A percentile compares a stretch with the other conserved stretches of the same genome.
phyloP scores from a whole-genome alignment of 225 moss, liverwort and hornwort species.

The Asterella californica region DNA sequence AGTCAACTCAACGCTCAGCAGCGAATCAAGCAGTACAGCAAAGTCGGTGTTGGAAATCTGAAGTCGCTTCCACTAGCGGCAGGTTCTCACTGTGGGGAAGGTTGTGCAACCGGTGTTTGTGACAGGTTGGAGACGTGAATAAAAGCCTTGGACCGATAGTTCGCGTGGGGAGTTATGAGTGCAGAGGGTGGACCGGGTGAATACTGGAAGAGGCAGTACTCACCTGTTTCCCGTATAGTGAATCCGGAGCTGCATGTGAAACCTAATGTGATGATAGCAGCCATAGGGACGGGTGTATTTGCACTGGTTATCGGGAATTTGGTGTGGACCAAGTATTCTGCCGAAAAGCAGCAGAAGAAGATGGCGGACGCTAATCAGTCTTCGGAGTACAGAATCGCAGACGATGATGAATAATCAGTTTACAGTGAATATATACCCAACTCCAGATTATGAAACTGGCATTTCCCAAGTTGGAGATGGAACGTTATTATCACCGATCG shows the following conservation, averaged over 20 bases:
- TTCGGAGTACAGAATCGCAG: constrained; percentile 64
- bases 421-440: no score
- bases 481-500: no score
- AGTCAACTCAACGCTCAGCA: no score
- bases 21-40: no score
- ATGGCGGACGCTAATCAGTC: constrained; percentile 17
- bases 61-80: no score
- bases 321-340: constrained; percentile 67
- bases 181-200: constrained; percentile 33
- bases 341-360: constrained; percentile 54
- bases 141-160: not conserved
- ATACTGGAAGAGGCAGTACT: constrained; percentile 70
- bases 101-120: no score
- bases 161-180: constrained; percentile 18
- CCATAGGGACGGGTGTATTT: constrained; percentile 78
- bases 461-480: no score
- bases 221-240: constrained; percentile 72
- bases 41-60: no score
- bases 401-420: constrained; percentile 35
- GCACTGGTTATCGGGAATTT: constrained; percentile 75
- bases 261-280: constrained; percentile 78
- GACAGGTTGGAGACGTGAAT: no score
- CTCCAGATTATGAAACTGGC: no score
- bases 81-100: no score
- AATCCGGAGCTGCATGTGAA: constrained; percentile 98